A percentile compares a stretch with the other conserved stretches of the same genome.
Evolutionary conservation across 2,329 filamentous ascomycete genomes (phyloP).

Genomic region (Amphichorda felina): DNA sequence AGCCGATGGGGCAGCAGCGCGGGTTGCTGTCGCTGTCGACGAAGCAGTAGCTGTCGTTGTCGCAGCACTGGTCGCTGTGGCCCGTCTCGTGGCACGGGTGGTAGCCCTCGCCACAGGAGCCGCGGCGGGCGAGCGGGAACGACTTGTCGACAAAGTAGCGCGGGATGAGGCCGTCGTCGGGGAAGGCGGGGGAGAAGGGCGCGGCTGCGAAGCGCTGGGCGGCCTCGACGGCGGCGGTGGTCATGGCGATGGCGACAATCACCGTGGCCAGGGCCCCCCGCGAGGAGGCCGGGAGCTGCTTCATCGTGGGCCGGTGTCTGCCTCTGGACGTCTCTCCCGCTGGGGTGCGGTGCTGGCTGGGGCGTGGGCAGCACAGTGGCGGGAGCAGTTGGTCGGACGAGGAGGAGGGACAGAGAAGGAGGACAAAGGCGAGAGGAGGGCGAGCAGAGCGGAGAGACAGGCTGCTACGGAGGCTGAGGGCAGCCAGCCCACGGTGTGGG

Average conservation of each 20-base stretch:
- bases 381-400: too few relatives aligned
- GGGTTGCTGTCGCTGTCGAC: slow-evolving; percentile 18
- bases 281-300: too few relatives aligned
- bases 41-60: slow-evolving; percentile 32
- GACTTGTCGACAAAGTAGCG: slow-evolving; percentile 16
- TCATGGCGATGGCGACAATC: background rate
- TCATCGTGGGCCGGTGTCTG: too few relatives aligned
- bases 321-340: too few relatives aligned
- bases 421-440: too few relatives aligned
- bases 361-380: too few relatives aligned
- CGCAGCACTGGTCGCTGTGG: slow-evolving; percentile 25
- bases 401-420: too few relatives aligned
- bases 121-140: slow-evolving; percentile 13
- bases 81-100: slow-evolving; percentile 24
- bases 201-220: slow-evolving; percentile 1
- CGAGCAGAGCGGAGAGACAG: too few relatives aligned
- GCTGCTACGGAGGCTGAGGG: too few relatives aligned
- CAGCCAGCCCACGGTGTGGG: too few relatives aligned
- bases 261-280: background rate
- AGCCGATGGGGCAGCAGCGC: slow-evolving; percentile 30
- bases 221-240: background rate
- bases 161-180: slow-evolving; percentile 10
- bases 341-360: too few relatives aligned
- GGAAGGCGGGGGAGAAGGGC: slow-evolving; percentile 1
- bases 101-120: slow-evolving; percentile 12